Conservation (phyloP, 2,329 filamentous ascomycete species). For the Pseudogymnoascus sp. region DNA sequence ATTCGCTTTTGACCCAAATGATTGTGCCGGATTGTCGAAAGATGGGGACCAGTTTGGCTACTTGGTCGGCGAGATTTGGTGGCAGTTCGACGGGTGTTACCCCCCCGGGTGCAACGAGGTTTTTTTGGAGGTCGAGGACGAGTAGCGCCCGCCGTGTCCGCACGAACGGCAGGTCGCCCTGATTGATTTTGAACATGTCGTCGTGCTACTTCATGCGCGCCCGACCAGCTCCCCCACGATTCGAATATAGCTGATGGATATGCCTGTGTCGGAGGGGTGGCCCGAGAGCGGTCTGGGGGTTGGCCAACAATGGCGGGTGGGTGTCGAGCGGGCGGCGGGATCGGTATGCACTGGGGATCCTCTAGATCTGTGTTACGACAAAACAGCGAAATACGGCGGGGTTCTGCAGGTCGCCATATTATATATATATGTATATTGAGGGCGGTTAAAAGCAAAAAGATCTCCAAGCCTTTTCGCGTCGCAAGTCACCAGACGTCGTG, state of each 20-base stretch:
- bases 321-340: neutral
- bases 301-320: neutral
- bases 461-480: neutral
- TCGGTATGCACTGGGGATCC: neutral
- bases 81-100: constrained; percentile 58
- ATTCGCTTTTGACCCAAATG: constrained; percentile 78
- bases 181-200: constrained; percentile 49
- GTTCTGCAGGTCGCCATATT: neutral
- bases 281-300: neutral
- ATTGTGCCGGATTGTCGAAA: constrained; percentile 69
- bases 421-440: neutral
- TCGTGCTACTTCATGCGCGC: neutral
- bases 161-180: constrained; percentile 46
- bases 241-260: neutral
- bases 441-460: neutral
- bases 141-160: constrained; percentile 63
- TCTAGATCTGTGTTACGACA: neutral
- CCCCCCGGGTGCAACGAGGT: constrained; percentile 66
- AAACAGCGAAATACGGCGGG: neutral
- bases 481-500: neutral
- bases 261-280: neutral
- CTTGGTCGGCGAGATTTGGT: constrained; percentile 56
- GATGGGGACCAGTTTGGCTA: constrained; percentile 56
- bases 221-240: neutral
- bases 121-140: constrained; percentile 81